Evolutionary conservation across 345 rosid genomes (phyloP).

Genomic region (Dipteronia sinensis): DNA sequence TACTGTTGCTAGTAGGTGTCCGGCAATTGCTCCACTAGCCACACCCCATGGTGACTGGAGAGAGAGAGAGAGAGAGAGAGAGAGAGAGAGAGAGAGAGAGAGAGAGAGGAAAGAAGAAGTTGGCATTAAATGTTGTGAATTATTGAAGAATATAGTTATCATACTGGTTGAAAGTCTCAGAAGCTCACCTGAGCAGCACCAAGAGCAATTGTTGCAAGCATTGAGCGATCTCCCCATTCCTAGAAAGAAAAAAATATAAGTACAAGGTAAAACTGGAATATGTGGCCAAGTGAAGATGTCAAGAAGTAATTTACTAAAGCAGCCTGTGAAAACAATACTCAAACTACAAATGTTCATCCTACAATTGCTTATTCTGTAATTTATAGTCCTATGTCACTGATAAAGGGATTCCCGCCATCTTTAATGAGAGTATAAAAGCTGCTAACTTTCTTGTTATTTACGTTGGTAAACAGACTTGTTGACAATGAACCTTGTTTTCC

Average conservation of each 20-base stretch:
- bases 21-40: slow-evolving; percentile 93
- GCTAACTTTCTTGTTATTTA: background rate
- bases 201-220: slow-evolving; percentile 98
- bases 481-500: background rate
- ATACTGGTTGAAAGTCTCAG: background rate
- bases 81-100: slow-evolving; percentile 8
- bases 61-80: slow-evolving; percentile 6
- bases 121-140: background rate
- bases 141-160: background rate
- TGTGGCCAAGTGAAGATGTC: background rate
- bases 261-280: background rate
- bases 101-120: background rate
- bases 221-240: slow-evolving; percentile 99
- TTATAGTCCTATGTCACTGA: background rate
- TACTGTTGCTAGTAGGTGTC: slow-evolving; percentile 84
- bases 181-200: slow-evolving; percentile 86
- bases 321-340: background rate
- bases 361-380: background rate
- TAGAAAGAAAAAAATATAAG: slow-evolving; percentile 24
- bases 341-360: background rate
- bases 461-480: background rate
- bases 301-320: background rate
- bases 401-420: background rate
- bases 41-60: slow-evolving; percentile 94
- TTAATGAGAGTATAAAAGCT: background rate